A percentile compares a stretch with the other conserved stretches of the same genome.
Evolutionary conservation across 495 filamentous ascomycete species (phyloP).

Genomic region (Podospora comata): DNA sequence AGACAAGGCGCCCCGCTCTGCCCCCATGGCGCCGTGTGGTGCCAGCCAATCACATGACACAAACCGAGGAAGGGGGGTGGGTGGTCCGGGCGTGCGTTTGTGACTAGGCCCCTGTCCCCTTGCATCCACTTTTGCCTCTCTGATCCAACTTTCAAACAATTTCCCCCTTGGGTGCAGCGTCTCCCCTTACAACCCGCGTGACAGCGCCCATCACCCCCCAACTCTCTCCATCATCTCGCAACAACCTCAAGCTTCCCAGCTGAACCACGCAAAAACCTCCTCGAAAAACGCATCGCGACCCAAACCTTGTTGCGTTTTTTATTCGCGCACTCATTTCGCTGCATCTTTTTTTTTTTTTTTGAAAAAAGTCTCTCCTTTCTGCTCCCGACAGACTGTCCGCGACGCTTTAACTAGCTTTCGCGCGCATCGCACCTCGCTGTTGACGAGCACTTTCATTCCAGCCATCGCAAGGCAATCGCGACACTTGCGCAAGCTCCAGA

Average conservation of each 20-base stretch:
- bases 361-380: not conserved
- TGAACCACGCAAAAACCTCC: slow-evolving; percentile 21
- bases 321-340: slow-evolving; percentile 19
- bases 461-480: slow-evolving; percentile 17
- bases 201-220: slow-evolving; percentile 31
- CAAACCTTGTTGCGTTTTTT: slow-evolving; percentile 18
- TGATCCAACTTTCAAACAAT: slow-evolving; percentile 31
- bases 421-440: slow-evolving; percentile 25
- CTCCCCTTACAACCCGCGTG: slow-evolving; percentile 37
- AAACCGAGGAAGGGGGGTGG: slow-evolving; percentile 8
- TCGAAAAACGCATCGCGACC: slow-evolving; percentile 27
- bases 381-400: slow-evolving; percentile 18
- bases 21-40: not conserved
- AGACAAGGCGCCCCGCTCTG: slow-evolving; percentile 20
- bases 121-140: slow-evolving; percentile 34
- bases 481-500: slow-evolving; percentile 8
- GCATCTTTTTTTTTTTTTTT: slow-evolving; percentile 5
- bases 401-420: slow-evolving; percentile 43
- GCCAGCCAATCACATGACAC: slow-evolving; percentile 22
- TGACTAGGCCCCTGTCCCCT: slow-evolving; percentile 26
- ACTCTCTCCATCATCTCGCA: slow-evolving; percentile 27
- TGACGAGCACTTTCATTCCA: slow-evolving; percentile 8
- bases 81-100: slow-evolving; percentile 25
- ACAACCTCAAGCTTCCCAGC: slow-evolving; percentile 28
- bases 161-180: slow-evolving; percentile 24